Conservation (phyloP, 83 land plant species). For the Picea abies region DNA sequence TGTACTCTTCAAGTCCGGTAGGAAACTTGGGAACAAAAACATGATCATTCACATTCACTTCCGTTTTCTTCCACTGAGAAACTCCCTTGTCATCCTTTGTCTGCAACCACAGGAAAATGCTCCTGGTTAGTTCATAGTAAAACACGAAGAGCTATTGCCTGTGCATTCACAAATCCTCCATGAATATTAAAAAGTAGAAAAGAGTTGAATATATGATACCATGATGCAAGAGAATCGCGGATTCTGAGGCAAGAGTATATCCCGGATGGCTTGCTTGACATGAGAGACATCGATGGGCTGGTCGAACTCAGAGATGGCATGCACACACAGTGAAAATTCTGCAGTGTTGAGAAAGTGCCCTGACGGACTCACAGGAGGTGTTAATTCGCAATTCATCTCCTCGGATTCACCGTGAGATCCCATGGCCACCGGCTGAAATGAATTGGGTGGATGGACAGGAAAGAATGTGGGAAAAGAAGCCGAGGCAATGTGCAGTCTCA, state of each 20-base stretch:
- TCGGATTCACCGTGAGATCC: too few relatives aligned
- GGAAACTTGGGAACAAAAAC: conserved; percentile 32
- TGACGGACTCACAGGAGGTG: neutral
- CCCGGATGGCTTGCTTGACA: neutral
- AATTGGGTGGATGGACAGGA: too few relatives aligned
- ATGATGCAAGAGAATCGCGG: neutral
- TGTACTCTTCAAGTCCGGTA: conserved; percentile 23
- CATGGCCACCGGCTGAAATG: too few relatives aligned
- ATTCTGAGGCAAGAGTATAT: neutral
- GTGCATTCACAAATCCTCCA: neutral
- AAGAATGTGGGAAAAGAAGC: too few relatives aligned
- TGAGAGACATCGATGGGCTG: neutral
- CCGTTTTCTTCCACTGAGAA: conserved; percentile 34
- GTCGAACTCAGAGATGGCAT: neutral
- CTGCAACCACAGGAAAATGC: conserved; percentile 11
- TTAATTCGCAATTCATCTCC: too few relatives aligned
- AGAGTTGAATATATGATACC: neutral
- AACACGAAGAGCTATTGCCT: too few relatives aligned
- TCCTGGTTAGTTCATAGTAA: too few relatives aligned
- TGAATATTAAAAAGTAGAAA: neutral
- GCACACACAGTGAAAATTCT: neutral
- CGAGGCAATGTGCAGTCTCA: too few relatives aligned
- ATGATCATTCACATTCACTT: conserved; percentile 41
- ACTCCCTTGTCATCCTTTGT: conserved; percentile 27
- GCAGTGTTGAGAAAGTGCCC: neutral